phyloP scores from a whole-genome alignment of 306 rosid genomes.

The Arachis hypogaea region DNA sequence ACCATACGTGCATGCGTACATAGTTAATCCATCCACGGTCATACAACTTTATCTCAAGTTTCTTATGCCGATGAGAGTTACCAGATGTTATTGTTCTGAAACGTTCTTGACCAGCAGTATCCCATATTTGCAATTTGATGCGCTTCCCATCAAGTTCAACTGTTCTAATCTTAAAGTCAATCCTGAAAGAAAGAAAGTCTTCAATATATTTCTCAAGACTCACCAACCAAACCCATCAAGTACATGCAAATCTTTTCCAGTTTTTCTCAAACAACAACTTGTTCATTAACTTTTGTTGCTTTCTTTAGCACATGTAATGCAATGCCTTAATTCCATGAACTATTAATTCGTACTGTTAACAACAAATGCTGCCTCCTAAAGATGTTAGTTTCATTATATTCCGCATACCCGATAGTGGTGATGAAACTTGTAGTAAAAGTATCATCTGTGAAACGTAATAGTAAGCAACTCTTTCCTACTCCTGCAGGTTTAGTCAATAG shows the following conservation, averaged over 20 bases:
- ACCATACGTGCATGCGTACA: neutral
- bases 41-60: no score
- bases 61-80: neutral
- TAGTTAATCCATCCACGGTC: no score
- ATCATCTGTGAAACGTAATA: constrained; percentile 45
- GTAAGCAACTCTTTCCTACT: constrained; percentile 48
- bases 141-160: constrained; percentile 44
- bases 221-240: neutral
- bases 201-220: neutral
- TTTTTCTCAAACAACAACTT: neutral
- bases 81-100: constrained; percentile 46
- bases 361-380: neutral
- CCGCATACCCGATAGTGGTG: constrained; percentile 40
- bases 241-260: neutral
- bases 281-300: neutral
- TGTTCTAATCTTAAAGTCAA: constrained; percentile 45
- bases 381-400: neutral
- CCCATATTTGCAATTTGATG: constrained; percentile 47
- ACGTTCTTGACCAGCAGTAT: constrained; percentile 51
- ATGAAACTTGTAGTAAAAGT: constrained; percentile 46
- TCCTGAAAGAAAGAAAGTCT: constrained; percentile 27
- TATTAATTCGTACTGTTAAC: neutral
- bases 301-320: neutral
- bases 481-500: constrained; percentile 33
- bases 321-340: neutral